Evolutionary conservation across 2,329 filamentous ascomycete species (phyloP), one percentile per base, ranked within the genome.

Genomic region (Aspergillus brunneoviolaceus): DNA sequence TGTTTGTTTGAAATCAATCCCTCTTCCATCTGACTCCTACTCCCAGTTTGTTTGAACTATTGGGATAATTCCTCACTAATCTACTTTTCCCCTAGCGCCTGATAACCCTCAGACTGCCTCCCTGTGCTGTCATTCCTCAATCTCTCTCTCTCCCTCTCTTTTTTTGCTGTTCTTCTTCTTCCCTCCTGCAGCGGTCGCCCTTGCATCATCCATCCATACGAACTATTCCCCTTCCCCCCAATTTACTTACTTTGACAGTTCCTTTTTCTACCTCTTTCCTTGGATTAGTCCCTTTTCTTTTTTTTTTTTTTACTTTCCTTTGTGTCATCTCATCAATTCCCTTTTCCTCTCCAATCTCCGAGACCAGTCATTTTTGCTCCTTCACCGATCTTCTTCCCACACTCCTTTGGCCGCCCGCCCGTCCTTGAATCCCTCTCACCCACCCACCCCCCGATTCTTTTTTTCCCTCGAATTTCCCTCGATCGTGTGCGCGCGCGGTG

Each of bases 141-240:
- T 9, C 14, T 29, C 14, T 29, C 14, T 25, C 23, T 29, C 23
- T 52, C n/a, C 21, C 14, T 21, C 19, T 51, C n/a, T 19, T 6
- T n/a, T 27, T 6, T 27, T 39, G 12, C 50, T 54, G 12, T 11
- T 27, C 29, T 12, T 14, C 27, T 35, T 54, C 33, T 21, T 21
- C 48, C 21, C 31, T 51, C 48, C 55, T 62, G 57, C 60, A 62
- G 51, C 55, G 58, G 62, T 61, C 60, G 60, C 62, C 62, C 62
- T 64, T 64, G 62, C 62, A 57, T 64, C 62, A 49, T 59, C 33
- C 60, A 35, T 58, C 54, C 52, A 49, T 49, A 35, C 33, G 12
- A 35, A 35, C 50, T 27, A 21, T 27, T 52, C 48, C 45, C 47
- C 52, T 33, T 49, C 52, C 49, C 47, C 23, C 31, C 49, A 19